Conservation (phyloP, 306 rosid genomes). For the Morella rubra region DNA sequence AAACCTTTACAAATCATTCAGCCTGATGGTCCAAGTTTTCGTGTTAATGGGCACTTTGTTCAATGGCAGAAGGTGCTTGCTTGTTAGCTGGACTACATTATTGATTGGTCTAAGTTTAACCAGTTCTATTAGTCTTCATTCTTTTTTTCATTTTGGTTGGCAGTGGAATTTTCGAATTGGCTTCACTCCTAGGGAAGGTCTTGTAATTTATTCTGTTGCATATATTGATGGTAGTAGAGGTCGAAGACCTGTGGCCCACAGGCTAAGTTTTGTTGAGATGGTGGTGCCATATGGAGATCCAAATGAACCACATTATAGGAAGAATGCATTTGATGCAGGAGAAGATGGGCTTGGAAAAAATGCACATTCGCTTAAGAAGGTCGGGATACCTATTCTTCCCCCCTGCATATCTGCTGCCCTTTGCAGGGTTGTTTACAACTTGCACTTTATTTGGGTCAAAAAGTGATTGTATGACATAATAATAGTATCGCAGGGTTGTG, state of each 20-base stretch:
- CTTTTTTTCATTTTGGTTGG: conserved; percentile 30
- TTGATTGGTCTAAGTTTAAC: conserved; percentile 16
- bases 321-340: conserved; percentile 87
- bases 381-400: conserved; percentile 15
- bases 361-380: conserved; percentile 87
- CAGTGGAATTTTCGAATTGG: conserved; percentile 88
- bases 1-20: conserved; percentile 71
- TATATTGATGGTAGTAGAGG: conserved; percentile 76
- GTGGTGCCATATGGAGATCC: conserved; percentile 91
- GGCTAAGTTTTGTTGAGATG: conserved; percentile 82
- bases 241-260: conserved; percentile 74
- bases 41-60: conserved; percentile 68
- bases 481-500: conserved; percentile 64
- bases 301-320: conserved; percentile 81
- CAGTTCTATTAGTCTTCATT: conserved; percentile 2
- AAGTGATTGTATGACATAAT: conserved; percentile 18
- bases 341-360: conserved; percentile 85
- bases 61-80: conserved; percentile 70
- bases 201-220: conserved; percentile 67
- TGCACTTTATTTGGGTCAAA: conserved; percentile 11
- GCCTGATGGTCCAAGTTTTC: conserved; percentile 85
- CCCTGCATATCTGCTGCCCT: neutral
- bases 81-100: conserved; percentile 11
- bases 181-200: conserved; percentile 75
- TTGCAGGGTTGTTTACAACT: conserved; percentile 3